Evolutionary conservation across 2,329 filamentous ascomycete genomes (phyloP).

Genomic region (Coniosporium tulheliwenetii): DNA sequence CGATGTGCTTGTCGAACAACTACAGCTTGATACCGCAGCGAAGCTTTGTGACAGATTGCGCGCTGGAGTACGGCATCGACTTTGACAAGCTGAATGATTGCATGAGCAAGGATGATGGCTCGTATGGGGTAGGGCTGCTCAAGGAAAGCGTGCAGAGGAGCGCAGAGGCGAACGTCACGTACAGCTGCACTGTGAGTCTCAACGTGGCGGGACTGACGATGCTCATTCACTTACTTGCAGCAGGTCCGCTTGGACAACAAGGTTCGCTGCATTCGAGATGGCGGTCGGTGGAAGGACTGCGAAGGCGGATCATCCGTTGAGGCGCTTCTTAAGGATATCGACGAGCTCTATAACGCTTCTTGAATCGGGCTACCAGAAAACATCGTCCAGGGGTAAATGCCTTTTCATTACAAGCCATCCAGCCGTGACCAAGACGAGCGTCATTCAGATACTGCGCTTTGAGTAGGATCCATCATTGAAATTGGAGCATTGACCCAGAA

Average conservation of each 20-base stretch:
- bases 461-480: no score
- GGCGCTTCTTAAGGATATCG: slow-evolving; percentile 62
- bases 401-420: no score
- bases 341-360: slow-evolving; percentile 42
- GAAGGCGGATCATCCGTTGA: slow-evolving; percentile 49
- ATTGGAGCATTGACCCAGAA: no score
- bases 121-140: slow-evolving; percentile 51
- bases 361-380: background rate
- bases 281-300: slow-evolving; percentile 65
- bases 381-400: background rate
- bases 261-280: slow-evolving; percentile 72
- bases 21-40: slow-evolving; percentile 66
- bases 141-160: slow-evolving; percentile 51
- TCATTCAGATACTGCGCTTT: no score
- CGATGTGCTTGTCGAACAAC: slow-evolving; percentile 70
- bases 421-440: no score
- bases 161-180: slow-evolving; percentile 28
- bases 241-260: slow-evolving; percentile 51
- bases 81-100: slow-evolving; percentile 72
- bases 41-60: slow-evolving; percentile 70
- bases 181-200: slow-evolving; percentile 25
- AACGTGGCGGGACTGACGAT: slow-evolving; percentile 17
- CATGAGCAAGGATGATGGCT: slow-evolving; percentile 60
- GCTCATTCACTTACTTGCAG: slow-evolving; percentile 13
- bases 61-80: slow-evolving; percentile 78